These are phyloP conservation scores for Psilocybe tampanensis DNA, from an alignment of 768 basidiomycete species.

Conservation along the genomic window DNA sequence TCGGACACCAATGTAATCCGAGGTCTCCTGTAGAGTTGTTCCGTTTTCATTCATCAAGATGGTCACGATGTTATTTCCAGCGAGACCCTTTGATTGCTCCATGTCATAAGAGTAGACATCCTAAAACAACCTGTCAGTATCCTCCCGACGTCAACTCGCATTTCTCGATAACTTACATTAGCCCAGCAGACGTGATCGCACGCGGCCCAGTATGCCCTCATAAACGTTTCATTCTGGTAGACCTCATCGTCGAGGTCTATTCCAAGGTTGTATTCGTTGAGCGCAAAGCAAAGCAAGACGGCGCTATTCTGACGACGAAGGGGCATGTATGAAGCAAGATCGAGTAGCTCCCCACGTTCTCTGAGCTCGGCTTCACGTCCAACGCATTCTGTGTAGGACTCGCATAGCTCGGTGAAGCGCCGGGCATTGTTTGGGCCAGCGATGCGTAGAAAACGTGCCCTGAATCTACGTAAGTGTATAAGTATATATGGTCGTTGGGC, in stretches of 20 bases:
- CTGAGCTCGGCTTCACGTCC: slow-evolving; percentile 64
- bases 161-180: slow-evolving; percentile 48
- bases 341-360: slow-evolving; percentile 55
- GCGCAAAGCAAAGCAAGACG: slow-evolving; percentile 61
- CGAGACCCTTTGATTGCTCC: slow-evolving; percentile 68
- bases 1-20: slow-evolving; percentile 55
- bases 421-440: slow-evolving; percentile 48
- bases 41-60: slow-evolving; percentile 62
- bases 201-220: slow-evolving; percentile 56
- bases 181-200: slow-evolving; percentile 72
- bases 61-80: slow-evolving; percentile 69
- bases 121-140: slow-evolving; percentile 32
- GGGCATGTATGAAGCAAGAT: slow-evolving; percentile 51
- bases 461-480: slow-evolving; percentile 43
- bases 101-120: slow-evolving; percentile 76
- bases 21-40: slow-evolving; percentile 58
- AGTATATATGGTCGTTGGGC: neutral
- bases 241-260: slow-evolving; percentile 67
- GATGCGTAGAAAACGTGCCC: slow-evolving; percentile 44
- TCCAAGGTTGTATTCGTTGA: slow-evolving; percentile 62
- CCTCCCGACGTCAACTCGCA: neutral
- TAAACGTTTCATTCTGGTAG: slow-evolving; percentile 56
- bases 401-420: slow-evolving; percentile 55
- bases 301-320: slow-evolving; percentile 74
- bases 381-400: slow-evolving; percentile 60